phyloP scores from a whole-genome alignment of 495 filamentous ascomycete genomes.

The Penicillium paxilli region DNA sequence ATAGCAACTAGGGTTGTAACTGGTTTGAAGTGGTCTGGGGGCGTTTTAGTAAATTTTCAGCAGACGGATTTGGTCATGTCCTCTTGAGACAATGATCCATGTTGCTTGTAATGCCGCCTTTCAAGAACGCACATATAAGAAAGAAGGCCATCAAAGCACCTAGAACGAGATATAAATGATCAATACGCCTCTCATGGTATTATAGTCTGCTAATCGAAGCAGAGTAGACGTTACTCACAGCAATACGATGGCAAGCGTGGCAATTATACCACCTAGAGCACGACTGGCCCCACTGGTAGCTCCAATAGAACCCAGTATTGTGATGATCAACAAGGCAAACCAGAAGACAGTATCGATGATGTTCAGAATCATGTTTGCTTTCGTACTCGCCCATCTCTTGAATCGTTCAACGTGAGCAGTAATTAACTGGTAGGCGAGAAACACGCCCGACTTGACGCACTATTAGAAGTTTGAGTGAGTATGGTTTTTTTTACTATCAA shows the following conservation, averaged over 20 bases:
- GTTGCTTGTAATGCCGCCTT: background rate
- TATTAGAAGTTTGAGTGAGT: background rate
- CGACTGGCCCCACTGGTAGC: constrained; percentile 16
- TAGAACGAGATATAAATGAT: background rate
- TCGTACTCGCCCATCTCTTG: constrained; percentile 30
- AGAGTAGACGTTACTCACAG: constrained; percentile 12
- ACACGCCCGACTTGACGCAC: constrained; percentile 33
- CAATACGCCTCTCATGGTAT: background rate
- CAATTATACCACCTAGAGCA: constrained; percentile 21
- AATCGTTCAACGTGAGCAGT: constrained; percentile 22
- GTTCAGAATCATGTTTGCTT: constrained; percentile 29
- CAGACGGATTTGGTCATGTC: too few relatives aligned
- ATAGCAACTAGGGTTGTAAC: background rate
- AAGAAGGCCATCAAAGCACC: background rate
- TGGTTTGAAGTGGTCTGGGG: too few relatives aligned
- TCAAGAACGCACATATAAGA: background rate
- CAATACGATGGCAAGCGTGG: constrained; percentile 15
- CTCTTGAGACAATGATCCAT: background rate
- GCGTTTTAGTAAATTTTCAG: too few relatives aligned
- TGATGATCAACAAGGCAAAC: constrained; percentile 30
- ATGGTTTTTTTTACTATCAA: background rate
- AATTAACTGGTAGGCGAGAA: constrained; percentile 34
- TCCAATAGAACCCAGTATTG: constrained; percentile 12
- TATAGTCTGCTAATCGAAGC: background rate
- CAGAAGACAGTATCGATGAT: constrained; percentile 35